Evolutionary conservation across 768 basidiomycete species (phyloP), one percentile per base, ranked within the genome.

Genomic region (Russula brevipes): DNA sequence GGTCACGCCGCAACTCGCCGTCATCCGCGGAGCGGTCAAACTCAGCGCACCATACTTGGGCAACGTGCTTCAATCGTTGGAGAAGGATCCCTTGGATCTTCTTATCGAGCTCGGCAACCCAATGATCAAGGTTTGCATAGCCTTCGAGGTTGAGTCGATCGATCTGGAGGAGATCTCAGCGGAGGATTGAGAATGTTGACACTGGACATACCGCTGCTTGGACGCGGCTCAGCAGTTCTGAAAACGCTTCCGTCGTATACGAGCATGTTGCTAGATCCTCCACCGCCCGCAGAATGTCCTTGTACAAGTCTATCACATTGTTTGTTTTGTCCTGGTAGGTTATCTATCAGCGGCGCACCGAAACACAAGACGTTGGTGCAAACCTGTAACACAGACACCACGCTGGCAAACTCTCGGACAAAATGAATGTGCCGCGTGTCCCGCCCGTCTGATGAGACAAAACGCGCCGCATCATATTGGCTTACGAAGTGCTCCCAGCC

Each of bases 401-500:
- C 84, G 64, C 89, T 91, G 1, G 96, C 95, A 71, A 98, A 97
- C 72, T 98, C 95, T 60, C 94, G 83, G 10, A 98, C 95, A 67
- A 94, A 98, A 63, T 92, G 88, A 31, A 96, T 86, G 71, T 98
- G 96, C 64, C 92, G 81, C 71, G 87, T 94, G 71, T 97, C 94
- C 44, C 80, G 80, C 12, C 85, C 87, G 68, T 94, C 91, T n/a
- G 85, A 78, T 0, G 88, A 78, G 7, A 89, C 81, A 71, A 87
- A 91, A 62, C 92, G 81, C 16, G 85, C 81, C 4, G 88, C 83
- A 68, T 96, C 94, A 72, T 93, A 98, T 58, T 94, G 90, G 71
- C 91, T 96, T 69, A 98, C 89, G 70, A 98, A 94, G 75, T 93
- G 83, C 72, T 98, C 97, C 97, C 97, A 99, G 31, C 91, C 87